Percentiles rank a stretch among this genome's conserved stretches.
Evolutionary conservation across 306 rosid species (phyloP).

Genomic region (Bauhinia variegata): DNA sequence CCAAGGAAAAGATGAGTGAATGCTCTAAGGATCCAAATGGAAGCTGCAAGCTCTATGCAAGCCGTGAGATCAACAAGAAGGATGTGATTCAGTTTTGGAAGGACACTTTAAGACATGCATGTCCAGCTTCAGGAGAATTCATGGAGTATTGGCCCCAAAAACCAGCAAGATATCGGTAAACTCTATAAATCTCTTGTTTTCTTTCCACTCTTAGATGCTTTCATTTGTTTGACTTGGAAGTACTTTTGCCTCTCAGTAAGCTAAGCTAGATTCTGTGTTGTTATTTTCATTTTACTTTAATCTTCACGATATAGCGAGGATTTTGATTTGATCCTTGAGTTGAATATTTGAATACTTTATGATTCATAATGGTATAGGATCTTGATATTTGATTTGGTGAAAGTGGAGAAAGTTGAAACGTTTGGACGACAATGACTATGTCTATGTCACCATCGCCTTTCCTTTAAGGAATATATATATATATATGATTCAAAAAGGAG

Average conservation of each 20-base stretch:
- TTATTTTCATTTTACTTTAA: not conserved
- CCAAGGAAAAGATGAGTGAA: slow-evolving; percentile 56
- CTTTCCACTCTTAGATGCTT: not conserved
- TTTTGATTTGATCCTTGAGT: not conserved
- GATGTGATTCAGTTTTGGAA: slow-evolving; percentile 65
- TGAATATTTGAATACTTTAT: not conserved
- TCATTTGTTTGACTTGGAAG: not conserved
- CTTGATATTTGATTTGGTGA: slow-evolving; percentile 3
- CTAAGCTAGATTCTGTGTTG: not conserved
- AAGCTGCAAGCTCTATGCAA: slow-evolving; percentile 67
- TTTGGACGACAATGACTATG: slow-evolving; percentile 13
- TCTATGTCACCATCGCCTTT: no score
- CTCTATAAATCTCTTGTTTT: not conserved
- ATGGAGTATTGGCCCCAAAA: slow-evolving; percentile 68
- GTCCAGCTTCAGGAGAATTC: slow-evolving; percentile 54
- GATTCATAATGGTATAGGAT: slow-evolving; percentile 6
- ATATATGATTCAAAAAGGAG: no score
- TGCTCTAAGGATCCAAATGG: slow-evolving; percentile 53
- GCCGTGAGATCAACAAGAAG: slow-evolving; percentile 54
- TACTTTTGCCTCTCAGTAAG: not conserved
- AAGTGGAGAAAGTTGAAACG: slow-evolving; percentile 11
- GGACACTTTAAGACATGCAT: slow-evolving; percentile 58
- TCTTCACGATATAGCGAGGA: not conserved
- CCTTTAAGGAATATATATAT: no score
- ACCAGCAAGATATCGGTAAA: slow-evolving; percentile 56